Conservation (phyloP, 305 asterid species). For the Fraxinus xanthoxyloides region DNA sequence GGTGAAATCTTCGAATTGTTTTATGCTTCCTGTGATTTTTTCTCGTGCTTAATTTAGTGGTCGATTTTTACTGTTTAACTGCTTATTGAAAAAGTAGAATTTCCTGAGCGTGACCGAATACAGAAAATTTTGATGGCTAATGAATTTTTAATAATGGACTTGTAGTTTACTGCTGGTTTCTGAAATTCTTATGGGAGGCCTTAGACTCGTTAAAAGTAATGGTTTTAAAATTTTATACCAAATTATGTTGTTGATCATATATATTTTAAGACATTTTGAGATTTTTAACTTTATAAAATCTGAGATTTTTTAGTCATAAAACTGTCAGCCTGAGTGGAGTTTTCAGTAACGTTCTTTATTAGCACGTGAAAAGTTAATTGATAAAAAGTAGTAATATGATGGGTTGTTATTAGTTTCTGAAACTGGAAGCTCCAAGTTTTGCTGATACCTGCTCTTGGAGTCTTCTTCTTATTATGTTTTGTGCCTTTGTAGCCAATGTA, state of each 20-base stretch:
- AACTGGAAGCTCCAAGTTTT: neutral
- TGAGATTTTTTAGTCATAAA: neutral
- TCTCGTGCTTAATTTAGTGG: neutral
- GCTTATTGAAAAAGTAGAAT: neutral
- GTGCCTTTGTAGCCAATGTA: constrained; percentile 28
- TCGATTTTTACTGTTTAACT: neutral
- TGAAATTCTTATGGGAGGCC: neutral
- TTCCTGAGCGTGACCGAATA: neutral
- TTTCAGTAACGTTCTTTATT: neutral
- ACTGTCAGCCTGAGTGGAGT: neutral
- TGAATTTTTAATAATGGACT: neutral
- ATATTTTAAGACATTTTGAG: neutral
- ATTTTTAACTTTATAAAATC: neutral
- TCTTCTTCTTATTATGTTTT: constrained; percentile 26
- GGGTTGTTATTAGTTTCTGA: neutral
- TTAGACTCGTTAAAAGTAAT: neutral
- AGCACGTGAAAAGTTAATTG: neutral
- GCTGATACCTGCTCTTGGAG: constrained; percentile 20
- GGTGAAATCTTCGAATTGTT: neutral
- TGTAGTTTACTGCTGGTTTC: neutral
- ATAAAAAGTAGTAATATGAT: neutral
- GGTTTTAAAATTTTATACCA: neutral
- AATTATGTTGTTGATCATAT: neutral
- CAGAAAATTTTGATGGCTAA: neutral
- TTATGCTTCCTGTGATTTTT: neutral